Percentiles rank a stretch among this genome's conserved stretches.
These are phyloP conservation scores for Pilasporangium apinafurcum DNA, from an alignment of 352 stramenopile genomes.

Conservation along the genomic window DNA sequence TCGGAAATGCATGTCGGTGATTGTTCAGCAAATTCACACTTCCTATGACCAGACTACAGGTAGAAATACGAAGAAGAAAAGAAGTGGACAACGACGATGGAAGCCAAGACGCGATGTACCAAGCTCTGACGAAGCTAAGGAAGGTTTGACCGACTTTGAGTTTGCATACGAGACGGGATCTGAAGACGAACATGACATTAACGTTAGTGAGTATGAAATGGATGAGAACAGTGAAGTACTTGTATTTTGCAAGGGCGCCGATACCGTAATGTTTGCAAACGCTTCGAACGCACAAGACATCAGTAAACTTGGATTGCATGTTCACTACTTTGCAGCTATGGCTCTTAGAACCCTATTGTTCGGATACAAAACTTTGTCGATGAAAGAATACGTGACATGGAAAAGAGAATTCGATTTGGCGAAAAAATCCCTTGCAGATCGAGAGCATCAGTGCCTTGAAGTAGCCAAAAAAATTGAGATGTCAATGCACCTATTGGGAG, in stretches of 20 bases:
- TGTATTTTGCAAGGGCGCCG: slow-evolving; percentile 84
- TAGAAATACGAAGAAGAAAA: not conserved
- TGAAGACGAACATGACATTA: slow-evolving; percentile 11
- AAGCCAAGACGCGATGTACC: too few species aligned
- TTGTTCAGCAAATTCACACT: slow-evolving; percentile 43
- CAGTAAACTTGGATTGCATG: slow-evolving; percentile 66
- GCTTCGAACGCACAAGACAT: slow-evolving; percentile 64
- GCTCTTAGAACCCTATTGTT: slow-evolving; percentile 83
- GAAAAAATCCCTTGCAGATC: slow-evolving; percentile 55
- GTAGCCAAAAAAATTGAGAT: slow-evolving; percentile 73
- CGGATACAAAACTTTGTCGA: slow-evolving; percentile 59
- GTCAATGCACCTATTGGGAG: slow-evolving; percentile 88
- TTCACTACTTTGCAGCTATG: slow-evolving; percentile 86
- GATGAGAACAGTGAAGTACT: slow-evolving; percentile 46
- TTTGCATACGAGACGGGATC: slow-evolving; percentile 7
- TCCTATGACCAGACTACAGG: not conserved
- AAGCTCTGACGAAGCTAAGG: slow-evolving; percentile 7
- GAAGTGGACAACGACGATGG: not conserved
- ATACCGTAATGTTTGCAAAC: slow-evolving; percentile 87
- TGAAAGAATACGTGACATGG: slow-evolving; percentile 64
- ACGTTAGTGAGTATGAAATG: slow-evolving; percentile 10
- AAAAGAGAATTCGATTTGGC: slow-evolving; percentile 65
- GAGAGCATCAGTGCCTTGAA: slow-evolving; percentile 58
- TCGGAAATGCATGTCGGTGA: slow-evolving; percentile 81
- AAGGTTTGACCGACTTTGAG: slow-evolving; percentile 25